Base-by-base conservation (phyloP, 179 eudicot genomes). In the Carnegiea gigantea region DNA sequence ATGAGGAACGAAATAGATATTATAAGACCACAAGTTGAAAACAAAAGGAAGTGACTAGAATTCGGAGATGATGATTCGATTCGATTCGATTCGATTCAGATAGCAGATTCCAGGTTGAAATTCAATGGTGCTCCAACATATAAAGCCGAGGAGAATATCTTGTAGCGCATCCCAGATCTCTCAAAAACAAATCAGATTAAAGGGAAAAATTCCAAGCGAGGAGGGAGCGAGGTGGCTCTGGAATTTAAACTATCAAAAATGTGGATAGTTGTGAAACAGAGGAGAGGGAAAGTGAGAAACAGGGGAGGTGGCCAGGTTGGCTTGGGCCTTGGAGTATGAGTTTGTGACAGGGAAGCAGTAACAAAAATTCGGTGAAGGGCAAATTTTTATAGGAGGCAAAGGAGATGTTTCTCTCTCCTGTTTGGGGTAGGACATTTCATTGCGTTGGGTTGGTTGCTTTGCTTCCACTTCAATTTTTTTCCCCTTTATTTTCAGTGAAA, bases 71-170 rank as follows among this genome's bases (percentile, higher is more conserved):
- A 73, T 70, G 82, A 82, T 82, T 85, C 14, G 44, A 40, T 40
- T 40, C 3, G 14, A 82, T 82, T 85, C 80, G 14, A 82, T 82
- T 85, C 80, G 87, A 75, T 85, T 74, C 20, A 59, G 87, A 85
- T 85, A 85, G 24, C 11, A 17, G 79, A 75, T 82, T 79, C 74
- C 59, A 43, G 57, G 77, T 59, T 82, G 80, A 85, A 85, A 75
- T 68, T 85, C 75, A 82, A 85, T 75, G 12, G 49, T 65, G 75
- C 75, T 75, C 73, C 17, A 57, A 20, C 62, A 57, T 6, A 57
- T 48, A 48, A 48, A 48, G 53, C 53, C 14, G 62, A 57, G 0
- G 44, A 53, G 86, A 84, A 84, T 84, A 80, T 80, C 44, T 71
- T 48, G 23, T 78, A 36, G 71, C 44, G 6, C 80, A 84, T 84